Evolutionary conservation across 352 stramenopile genomes (phyloP).

Genomic region (Globisporangium nagaii): DNA sequence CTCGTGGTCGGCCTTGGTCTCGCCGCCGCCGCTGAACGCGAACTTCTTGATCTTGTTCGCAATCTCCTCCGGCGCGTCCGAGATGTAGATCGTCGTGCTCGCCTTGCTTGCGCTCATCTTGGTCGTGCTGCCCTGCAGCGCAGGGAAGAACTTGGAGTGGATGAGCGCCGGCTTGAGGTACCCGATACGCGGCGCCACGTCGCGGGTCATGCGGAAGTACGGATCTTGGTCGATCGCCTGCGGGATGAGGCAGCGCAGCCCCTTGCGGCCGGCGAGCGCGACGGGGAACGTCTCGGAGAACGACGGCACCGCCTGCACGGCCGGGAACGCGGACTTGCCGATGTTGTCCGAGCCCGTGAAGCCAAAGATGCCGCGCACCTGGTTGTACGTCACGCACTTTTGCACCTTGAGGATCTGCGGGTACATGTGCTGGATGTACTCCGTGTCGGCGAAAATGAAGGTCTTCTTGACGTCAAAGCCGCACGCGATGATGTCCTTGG

Average conservation of each 20-base stretch:
- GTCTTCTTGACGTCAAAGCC: conserved; percentile 96
- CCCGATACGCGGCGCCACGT: conserved; percentile 97
- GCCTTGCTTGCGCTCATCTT: conserved; percentile 98
- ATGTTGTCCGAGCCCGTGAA: conserved; percentile 98
- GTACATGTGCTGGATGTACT: conserved; percentile 99
- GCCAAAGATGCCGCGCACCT: conserved; percentile 98
- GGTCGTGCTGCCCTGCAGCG: conserved; percentile 93
- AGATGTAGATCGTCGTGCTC: conserved; percentile 99
- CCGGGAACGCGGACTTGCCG: conserved; percentile 98
- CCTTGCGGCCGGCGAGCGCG: conserved; percentile 79
- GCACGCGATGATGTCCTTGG: conserved; percentile 99
- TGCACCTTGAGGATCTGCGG: conserved; percentile 99
- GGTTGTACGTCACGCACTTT: conserved; percentile 97
- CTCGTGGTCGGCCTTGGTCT: conserved; percentile 98
- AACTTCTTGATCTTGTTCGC: conserved; percentile 89
- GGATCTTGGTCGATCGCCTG: conserved; percentile 99
- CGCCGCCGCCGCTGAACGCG: conserved; percentile 91
- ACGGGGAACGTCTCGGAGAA: conserved; percentile 97
- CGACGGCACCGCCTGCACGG: conserved; percentile 96
- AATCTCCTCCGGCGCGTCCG: conserved; percentile 96
- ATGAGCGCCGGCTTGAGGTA: conserved; percentile 97
- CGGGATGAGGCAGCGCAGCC: conserved; percentile 97
- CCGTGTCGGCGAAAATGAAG: conserved; percentile 99
- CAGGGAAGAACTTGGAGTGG: conserved; percentile 99
- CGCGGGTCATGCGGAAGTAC: conserved; percentile 98